Base-by-base conservation (phyloP, 75 land plant genomes). In the Cupressus sempervirens region DNA sequence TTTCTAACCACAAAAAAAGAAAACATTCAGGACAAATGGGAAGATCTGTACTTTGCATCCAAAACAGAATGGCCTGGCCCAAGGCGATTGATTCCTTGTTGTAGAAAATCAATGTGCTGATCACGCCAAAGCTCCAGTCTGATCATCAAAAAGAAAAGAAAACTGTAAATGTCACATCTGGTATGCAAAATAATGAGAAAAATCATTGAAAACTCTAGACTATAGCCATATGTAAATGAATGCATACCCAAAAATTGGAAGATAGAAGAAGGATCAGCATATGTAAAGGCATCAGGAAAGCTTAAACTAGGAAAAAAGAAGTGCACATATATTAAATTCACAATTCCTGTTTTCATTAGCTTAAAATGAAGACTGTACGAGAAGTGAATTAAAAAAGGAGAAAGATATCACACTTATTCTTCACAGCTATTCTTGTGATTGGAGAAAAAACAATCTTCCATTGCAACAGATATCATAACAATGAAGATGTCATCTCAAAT, bases 91-190 rank as follows among this genome's bases (percentile, higher is more conserved):
- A 93, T 86, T 8, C 95, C 96, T 80, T 26, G 87, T 16, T 84
- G 85, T 36, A 96, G 85, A 86, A 84, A 97, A 84, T 88, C 89
- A 0, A 93, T 83, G 80, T 97, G 98, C 62, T 90, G 89, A 8
- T 96, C 94, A 20, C 94, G 88, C 88, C 91, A 92, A 70, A 97
- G 88, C 92, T 94, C 96, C 85, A 94, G 41, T 86, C 99, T 97
- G 84, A 45, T 67, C 45, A 34, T 26, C 26, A 50, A n/a, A 87
- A 70, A 83, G 45, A 43, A 46, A 83, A 82, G 3, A 4, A 26
- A 50, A 53, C 8, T 15, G 20, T 50, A 20, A 53, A 50, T 82
- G 20, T 82, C 62, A 35, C 6, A 48, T 48, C 40, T 12, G 16
- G 52, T 14, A 48, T 80, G 81, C 43, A 38, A 80, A 52, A 20